phyloP scores from a whole-genome alignment of 139 green algal species.

The Ulvella scutata region DNA sequence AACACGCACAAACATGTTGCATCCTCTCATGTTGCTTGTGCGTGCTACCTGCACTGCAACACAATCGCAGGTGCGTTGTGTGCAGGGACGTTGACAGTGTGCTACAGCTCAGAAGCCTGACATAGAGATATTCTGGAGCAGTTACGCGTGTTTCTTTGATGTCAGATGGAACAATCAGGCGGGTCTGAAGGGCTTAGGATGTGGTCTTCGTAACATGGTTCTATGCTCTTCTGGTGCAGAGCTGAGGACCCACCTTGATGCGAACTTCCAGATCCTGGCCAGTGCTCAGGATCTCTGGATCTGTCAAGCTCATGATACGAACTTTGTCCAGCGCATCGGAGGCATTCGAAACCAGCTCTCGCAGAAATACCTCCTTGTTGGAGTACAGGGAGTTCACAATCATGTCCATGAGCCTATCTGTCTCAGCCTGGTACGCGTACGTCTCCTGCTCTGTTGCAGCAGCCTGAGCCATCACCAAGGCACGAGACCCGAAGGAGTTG shows the following conservation, averaged over 20 bases:
- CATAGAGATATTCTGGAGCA: too few relatives aligned
- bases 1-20: too few relatives aligned
- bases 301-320: constrained; percentile 53
- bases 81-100: too few relatives aligned
- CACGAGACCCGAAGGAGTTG: not conserved
- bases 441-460: constrained; percentile 16
- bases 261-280: constrained; percentile 73
- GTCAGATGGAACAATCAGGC: too few relatives aligned
- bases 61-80: too few relatives aligned
- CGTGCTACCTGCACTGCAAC: too few relatives aligned
- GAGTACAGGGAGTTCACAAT: constrained; percentile 98
- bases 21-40: too few relatives aligned
- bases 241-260: constrained; percentile 31
- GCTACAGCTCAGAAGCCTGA: too few relatives aligned
- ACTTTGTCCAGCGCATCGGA: constrained; percentile 94
- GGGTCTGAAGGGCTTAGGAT: too few relatives aligned
- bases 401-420: constrained; percentile 95
- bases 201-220: too few relatives aligned
- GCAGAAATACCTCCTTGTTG: constrained; percentile 82
- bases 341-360: constrained; percentile 86
- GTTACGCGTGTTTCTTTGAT: too few relatives aligned
- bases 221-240: too few relatives aligned
- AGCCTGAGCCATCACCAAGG: not conserved
- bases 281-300: constrained; percentile 35
- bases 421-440: constrained; percentile 39